Percentiles rank a stretch among this genome's conserved stretches.
phyloP scores from a whole-genome alignment of 2,329 filamentous ascomycete genomes.

The Madurella fahalii region DNA sequence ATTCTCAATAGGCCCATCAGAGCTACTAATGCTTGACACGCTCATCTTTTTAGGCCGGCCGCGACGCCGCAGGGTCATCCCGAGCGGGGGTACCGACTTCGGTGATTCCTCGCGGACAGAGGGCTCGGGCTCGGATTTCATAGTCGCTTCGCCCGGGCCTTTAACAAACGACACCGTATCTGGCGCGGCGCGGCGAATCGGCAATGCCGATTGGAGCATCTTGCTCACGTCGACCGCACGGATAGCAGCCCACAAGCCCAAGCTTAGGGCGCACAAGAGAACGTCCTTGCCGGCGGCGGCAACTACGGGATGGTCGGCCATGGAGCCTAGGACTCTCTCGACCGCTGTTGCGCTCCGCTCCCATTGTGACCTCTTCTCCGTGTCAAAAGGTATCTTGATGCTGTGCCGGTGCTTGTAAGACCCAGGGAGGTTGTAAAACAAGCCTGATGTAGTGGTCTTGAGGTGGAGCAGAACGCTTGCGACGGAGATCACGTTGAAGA shows the following conservation, averaged over 20 bases:
- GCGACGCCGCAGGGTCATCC: slow-evolving; percentile 19
- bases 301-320: slow-evolving; percentile 55
- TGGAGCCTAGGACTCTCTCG: slow-evolving; percentile 44
- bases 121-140: slow-evolving; percentile 4
- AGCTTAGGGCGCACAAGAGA: slow-evolving; percentile 48
- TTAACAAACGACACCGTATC: slow-evolving; percentile 4
- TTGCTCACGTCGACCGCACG: slow-evolving; percentile 47
- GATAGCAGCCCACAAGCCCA: slow-evolving; percentile 56
- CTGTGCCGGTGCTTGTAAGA: slow-evolving; percentile 48
- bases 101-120: not conserved
- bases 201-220: slow-evolving; percentile 41
- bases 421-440: slow-evolving; percentile 45
- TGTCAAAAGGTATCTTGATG: slow-evolving; percentile 42
- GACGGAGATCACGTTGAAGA: slow-evolving; percentile 46
- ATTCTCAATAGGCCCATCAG: slow-evolving; percentile 8
- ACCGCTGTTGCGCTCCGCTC: slow-evolving; percentile 44
- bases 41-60: slow-evolving; percentile 21
- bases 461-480: slow-evolving; percentile 43
- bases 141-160: not conserved
- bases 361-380: slow-evolving; percentile 40
- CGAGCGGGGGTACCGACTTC: not conserved
- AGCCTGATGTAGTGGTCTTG: slow-evolving; percentile 39
- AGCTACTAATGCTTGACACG: slow-evolving; percentile 21
- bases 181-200: slow-evolving; percentile 26
- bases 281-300: slow-evolving; percentile 56